phyloP scores from a whole-genome alignment of 78 protist genomes.

The Trichosphaerium sp. region DNA sequence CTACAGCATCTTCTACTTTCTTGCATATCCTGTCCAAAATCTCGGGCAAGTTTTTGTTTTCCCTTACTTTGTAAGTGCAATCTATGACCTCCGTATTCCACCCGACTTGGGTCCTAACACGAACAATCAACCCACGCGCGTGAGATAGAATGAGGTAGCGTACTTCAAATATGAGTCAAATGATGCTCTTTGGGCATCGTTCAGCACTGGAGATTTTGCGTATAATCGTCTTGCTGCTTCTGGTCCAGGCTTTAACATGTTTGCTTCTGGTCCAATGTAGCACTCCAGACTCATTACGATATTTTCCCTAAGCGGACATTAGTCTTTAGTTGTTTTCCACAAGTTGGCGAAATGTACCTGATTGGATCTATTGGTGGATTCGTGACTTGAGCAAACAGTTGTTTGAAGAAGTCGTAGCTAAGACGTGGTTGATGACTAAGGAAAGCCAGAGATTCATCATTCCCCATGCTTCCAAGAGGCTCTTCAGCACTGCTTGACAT shows the following conservation, averaged over 20 bases:
- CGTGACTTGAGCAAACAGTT: constrained; percentile 81
- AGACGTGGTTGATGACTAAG: constrained; percentile 51
- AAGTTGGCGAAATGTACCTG: no score
- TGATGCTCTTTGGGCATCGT: constrained; percentile 8
- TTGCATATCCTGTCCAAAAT: constrained; percentile 24
- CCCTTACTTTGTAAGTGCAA: constrained; percentile 24
- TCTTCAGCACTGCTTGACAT: no score
- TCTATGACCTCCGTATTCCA: constrained; percentile 21
- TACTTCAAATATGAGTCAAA: constrained; percentile 1
- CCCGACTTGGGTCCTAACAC: no score
- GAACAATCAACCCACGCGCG: no score
- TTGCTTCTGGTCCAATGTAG: constrained; percentile 59
- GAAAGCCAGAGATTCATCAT: constrained; percentile 69
- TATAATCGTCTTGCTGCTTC: constrained; percentile 28
- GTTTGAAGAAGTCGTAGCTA: constrained; percentile 76
- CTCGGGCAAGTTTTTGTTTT: constrained; percentile 17
- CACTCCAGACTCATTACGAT: constrained; percentile 56
- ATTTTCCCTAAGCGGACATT: constrained; percentile 69
- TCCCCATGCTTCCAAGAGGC: constrained; percentile 70
- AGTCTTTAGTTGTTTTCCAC: no score
- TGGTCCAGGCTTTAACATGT: constrained; percentile 25
- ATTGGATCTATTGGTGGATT: constrained; percentile 88
- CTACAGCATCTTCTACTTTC: constrained; percentile 21
- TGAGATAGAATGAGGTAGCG: background rate
- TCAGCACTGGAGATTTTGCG: constrained; percentile 53